Evolutionary conservation across 208 protist species (phyloP).

Genomic region (Wallacemonas sp.): DNA sequence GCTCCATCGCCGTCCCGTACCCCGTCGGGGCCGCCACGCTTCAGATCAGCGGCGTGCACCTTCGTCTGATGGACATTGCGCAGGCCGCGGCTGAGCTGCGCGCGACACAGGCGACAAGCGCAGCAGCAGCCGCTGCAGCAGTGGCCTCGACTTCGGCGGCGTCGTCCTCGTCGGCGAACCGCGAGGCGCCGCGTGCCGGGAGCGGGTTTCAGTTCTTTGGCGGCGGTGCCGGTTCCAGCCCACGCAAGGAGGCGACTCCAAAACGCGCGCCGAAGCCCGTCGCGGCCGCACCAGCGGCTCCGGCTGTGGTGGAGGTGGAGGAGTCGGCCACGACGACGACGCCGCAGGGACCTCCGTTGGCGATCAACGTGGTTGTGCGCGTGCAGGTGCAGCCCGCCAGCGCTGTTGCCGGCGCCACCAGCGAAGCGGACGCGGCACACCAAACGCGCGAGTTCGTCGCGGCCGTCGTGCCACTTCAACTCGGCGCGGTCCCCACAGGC

Average conservation of each 20-base stretch:
- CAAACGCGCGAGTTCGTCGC: conserved; percentile 28
- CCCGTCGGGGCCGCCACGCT: conserved; percentile 44
- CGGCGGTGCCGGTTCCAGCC: neutral
- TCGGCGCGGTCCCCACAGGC: no score
- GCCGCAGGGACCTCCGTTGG: neutral
- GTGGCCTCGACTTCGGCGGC: neutral
- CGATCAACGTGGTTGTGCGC: conserved; percentile 8
- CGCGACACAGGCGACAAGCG: neutral
- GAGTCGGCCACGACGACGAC: neutral
- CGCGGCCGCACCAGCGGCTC: neutral
- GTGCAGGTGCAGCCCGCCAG: conserved; percentile 5
- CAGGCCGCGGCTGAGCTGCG: conserved; percentile 6
- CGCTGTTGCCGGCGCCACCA: neutral
- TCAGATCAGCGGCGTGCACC: conserved; percentile 56
- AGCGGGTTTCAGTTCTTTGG: conserved; percentile 9
- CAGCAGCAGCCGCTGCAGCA: neutral
- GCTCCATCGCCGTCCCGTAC: conserved; percentile 38
- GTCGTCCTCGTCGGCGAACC: neutral
- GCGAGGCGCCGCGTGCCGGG: no score
- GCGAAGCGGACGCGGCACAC: neutral
- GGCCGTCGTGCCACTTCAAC: conserved; percentile 28
- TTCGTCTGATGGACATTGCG: conserved; percentile 24
- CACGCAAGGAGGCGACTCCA: neutral
- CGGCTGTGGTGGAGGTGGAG: neutral
- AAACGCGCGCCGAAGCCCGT: neutral